A percentile compares a stretch with the other conserved stretches of the same genome.
Conservation (phyloP, 202 grass and related monocot species). For the Brachypodium distachyon region DNA sequence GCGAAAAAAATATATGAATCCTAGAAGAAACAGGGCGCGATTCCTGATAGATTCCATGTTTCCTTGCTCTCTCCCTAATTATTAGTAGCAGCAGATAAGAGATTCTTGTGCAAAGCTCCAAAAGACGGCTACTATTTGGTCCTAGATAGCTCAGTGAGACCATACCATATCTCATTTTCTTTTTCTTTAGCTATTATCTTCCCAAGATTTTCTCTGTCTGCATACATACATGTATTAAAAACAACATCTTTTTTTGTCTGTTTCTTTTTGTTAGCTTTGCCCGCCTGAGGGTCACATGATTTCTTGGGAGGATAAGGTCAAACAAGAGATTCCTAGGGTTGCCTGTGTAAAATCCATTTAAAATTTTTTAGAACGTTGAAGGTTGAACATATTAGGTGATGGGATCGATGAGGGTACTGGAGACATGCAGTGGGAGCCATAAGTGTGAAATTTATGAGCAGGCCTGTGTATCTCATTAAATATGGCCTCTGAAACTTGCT, state of each 20-base stretch:
- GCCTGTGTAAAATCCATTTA: background rate
- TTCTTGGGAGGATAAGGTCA: constrained; percentile 27
- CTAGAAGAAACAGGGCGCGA: constrained; percentile 14
- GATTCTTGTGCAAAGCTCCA: constrained; percentile 40
- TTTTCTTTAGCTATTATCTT: background rate
- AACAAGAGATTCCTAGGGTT: constrained; percentile 22
- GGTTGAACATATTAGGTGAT: constrained; percentile 8
- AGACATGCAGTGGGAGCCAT: constrained; percentile 22
- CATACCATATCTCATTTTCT: background rate
- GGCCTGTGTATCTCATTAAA: constrained; percentile 26
- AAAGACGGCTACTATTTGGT: constrained; percentile 38
- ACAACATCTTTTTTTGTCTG: background rate
- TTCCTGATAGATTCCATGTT: constrained; percentile 39
- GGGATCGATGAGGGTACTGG: background rate
- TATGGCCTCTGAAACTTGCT: constrained; percentile 8
- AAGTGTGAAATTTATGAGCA: constrained; percentile 45
- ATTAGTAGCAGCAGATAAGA: constrained; percentile 32
- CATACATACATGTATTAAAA: background rate
- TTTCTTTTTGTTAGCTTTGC: constrained; percentile 4
- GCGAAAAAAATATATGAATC: background rate
- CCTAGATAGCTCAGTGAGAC: constrained; percentile 15
- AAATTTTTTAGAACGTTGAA: background rate
- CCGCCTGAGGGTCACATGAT: background rate
- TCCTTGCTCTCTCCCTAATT: constrained; percentile 15
- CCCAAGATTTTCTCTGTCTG: background rate